Base-by-base conservation (phyloP, 805 yeast genomes). In the Candida insectorum region DNA sequence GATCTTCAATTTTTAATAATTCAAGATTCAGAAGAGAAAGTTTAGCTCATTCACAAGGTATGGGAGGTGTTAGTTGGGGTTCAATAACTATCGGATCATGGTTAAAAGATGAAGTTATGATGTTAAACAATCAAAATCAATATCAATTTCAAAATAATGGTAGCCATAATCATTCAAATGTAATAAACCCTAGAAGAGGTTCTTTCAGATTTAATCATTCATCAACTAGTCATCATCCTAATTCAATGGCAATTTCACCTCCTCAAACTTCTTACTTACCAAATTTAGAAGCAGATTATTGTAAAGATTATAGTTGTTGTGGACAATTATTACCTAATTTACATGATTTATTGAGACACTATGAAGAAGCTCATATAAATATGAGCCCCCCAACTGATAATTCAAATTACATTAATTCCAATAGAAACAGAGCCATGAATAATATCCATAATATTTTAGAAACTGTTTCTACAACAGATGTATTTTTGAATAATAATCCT, bases 21-120 rank as follows among this genome's bases (percentile, higher is more conserved):
- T 54, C 57, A 23, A 48, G 69, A 43, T 75, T 88, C 43, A 76
- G 95, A 52, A 71, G 97, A 44, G 97, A 91, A 50, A 79, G 89
- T 37, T 79, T 93, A 38, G 96, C 97, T 19, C 97, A 91, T 56
- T 83, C 96, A 2, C 96, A 87, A 56, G 97, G 97, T 8, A 85
- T 93, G 81, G 97, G 97, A 27, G 98, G 97, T 29, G 85, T 91
- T 21, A 82, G 95, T 6, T 91, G 97, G 96, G 97, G 97, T 15
- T 88, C 95, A 3, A 78, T 89, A 37, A 83, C 95, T 17, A 88
- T 91, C 19, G 97, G 97, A 10, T 81, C 93, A 11, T 91, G 98
- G 98, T 68, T 91, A 16, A 84, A 88, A 53, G 97, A 91, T 57
- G 98, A 91, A 52, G 91, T 84, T 13, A 71, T 84, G 78, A 73